These are phyloP conservation scores for Talaromyces sp. DNA, from an alignment of 2,329 filamentous ascomycete genomes.

Conservation along the genomic window DNA sequence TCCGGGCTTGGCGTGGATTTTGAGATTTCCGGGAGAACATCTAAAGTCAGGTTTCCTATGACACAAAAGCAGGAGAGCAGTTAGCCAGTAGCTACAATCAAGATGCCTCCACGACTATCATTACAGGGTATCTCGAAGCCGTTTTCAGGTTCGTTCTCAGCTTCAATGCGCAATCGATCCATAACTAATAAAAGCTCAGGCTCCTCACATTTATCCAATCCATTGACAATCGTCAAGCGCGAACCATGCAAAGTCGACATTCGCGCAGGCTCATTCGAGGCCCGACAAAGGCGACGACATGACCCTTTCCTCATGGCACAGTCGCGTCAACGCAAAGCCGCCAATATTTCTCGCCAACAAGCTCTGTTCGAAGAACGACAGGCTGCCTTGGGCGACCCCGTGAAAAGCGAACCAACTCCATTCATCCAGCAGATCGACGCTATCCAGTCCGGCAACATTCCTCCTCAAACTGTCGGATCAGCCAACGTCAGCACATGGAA, in stretches of 20 bases:
- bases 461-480: slow-evolving; percentile 9
- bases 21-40: slow-evolving; percentile 29
- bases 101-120: slow-evolving; percentile 67
- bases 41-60: not conserved
- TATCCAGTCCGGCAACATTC: slow-evolving; percentile 37
- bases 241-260: slow-evolving; percentile 54
- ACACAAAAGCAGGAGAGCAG: not conserved
- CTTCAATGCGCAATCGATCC: not conserved
- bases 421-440: slow-evolving; percentile 79
- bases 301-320: slow-evolving; percentile 83
- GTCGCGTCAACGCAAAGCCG: slow-evolving; percentile 76
- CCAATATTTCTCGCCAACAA: slow-evolving; percentile 72
- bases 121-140: slow-evolving; percentile 58
- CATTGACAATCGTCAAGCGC: slow-evolving; percentile 52
- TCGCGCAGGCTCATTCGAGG: slow-evolving; percentile 61
- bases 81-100: slow-evolving; percentile 23
- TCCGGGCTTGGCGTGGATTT: slow-evolving; percentile 19
- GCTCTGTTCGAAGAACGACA: slow-evolving; percentile 65
- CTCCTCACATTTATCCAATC: slow-evolving; percentile 25
- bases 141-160: slow-evolving; percentile 54
- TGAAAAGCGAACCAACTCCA: slow-evolving; percentile 74
- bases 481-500: slow-evolving; percentile 56
- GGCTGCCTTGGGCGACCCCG: slow-evolving; percentile 67
- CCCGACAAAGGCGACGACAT: slow-evolving; percentile 64
- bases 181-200: slow-evolving; percentile 6